Base-by-base conservation (phyloP, 1,139 yeast genomes). In the Saccharomycopsis phalli region DNA sequence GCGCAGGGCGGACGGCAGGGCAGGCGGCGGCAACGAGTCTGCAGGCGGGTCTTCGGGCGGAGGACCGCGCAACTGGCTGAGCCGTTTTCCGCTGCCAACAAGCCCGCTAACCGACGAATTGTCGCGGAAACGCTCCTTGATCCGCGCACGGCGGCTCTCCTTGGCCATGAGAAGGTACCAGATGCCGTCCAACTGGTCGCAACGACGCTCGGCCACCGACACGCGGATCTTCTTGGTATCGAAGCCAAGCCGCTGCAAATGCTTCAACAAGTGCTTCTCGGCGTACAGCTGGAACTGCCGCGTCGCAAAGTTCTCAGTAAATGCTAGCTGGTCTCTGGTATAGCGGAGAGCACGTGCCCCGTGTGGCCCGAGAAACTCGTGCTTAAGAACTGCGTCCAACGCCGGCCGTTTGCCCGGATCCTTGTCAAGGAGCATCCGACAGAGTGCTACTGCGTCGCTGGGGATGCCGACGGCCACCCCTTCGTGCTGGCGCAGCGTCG, bases 181-280 rank as follows among this genome's bases (percentile, higher is more conserved):
- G 46, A 83, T 68, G 0, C 95, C 96, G n/a, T 88, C 78, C 19
- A 84, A 61, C 0, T 87, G 67, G 55, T 84, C 94, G 61, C 87
- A 78, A 44, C 77, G 76, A 40, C 72, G 72, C 41, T 72, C 66
- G 18, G 63, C 53, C 1, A 88, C 78, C 18, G 83, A 74, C 4
- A 69, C 66, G 48, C 77, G 77, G 27, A 91, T 62, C 4, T 69
- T 63, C 7, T 76, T 81, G 7, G 74, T 66, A 53, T 84, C 87
- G 35, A 88, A 64, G 18, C 87, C 83, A 16, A 79, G 61, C 41
- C 77, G 70, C 35, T 72, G 69, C 46, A 91, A 57, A 38, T 74
- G 71, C 48, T 83, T 80, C 36, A 88, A 58, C 19, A 87, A 58
- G 20, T 73, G 67, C 45, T 74, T 75, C 51, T 86, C 97, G 10